Base-by-base conservation (phyloP, 768 basidiomycete species). In the Lactarius hatsudake region DNA sequence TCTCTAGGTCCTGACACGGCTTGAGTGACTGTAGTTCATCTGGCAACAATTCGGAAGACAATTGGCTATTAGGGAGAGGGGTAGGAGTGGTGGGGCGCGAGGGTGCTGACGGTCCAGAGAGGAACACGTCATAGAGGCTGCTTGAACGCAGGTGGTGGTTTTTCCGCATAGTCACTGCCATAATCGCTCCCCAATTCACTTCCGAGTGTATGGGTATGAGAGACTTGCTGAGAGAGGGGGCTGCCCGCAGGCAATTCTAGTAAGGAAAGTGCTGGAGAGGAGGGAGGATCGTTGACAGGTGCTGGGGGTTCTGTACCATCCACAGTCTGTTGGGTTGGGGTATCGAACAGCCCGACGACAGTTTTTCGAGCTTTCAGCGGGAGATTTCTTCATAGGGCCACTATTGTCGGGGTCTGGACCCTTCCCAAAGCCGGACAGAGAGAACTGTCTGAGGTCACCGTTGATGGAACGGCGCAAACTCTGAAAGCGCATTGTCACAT, bases 301-400 rank as follows among this genome's bases (percentile, higher is more conserved):
- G 48, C 48, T 42, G 59, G 42, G 12, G 67, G 62, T 32, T 61
- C 67, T 3, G 53, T 8, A 9, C 32, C 59, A 40, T 67, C 66
- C 18, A 34, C 42, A 38, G 58, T 20, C n/a, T 61, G 61, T 20
- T 59, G 66, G 26, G 72, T 66, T 26, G 71, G 68, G 51, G 76
- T 68, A 71, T 87, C 84, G 69, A 90, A 90, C 8, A 90, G 76
- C 15, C 87, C 87, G 40, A 89, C 80, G 30, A 90, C 84, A 13
- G 84, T 85, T 67, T 84, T 87, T 43, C 82, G 78, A 59, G 66
- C 76, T 80, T 48, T 76, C 71, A 36, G 66, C 23, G 32, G 62
- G 43, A 45, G 28, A 7, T n/a, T n/a, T 62, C 67, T 42, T 69
- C 56, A 57, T 34, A 48, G 38, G 56, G 59, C 32, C 18, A 40